Percentiles rank a stretch among this genome's conserved stretches.
phyloP scores from a whole-genome alignment of 2,329 filamentous ascomycete genomes.

The Pseudocercospora fuligena region DNA sequence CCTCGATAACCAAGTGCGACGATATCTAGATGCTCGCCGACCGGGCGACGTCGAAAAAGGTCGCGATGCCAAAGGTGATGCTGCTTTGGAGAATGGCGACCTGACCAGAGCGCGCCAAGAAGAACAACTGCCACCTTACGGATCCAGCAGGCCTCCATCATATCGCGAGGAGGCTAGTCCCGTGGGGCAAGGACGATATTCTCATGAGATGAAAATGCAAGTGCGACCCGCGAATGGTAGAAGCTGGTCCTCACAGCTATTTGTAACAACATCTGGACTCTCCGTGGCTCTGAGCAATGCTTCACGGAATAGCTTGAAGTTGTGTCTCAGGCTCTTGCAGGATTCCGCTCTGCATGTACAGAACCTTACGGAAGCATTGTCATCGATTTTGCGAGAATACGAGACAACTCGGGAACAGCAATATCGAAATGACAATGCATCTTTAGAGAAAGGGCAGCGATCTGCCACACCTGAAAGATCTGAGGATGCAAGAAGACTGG shows the following conservation, averaged over 20 bases:
- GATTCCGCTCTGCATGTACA: constrained; percentile 83
- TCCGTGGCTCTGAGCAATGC: constrained; percentile 91
- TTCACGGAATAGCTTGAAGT: constrained; percentile 80
- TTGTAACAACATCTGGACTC: constrained; percentile 88
- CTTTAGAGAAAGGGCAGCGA: constrained; percentile 36
- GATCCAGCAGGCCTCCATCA: constrained; percentile 63
- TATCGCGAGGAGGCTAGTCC: constrained; percentile 43
- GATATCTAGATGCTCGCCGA: constrained; percentile 70
- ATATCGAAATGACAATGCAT: constrained; percentile 53
- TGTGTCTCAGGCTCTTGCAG: constrained; percentile 78
- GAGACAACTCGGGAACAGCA: constrained; percentile 58
- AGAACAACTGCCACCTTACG: constrained; percentile 82
- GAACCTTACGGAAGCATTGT: constrained; percentile 74
- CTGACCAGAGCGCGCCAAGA: constrained; percentile 53
- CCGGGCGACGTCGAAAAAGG: constrained; percentile 56
- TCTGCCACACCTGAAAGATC: constrained; percentile 41
- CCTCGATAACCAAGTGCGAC: constrained; percentile 82
- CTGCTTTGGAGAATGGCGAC: constrained; percentile 57
- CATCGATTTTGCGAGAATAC: constrained; percentile 78
- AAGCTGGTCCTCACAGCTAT: constrained; percentile 70
- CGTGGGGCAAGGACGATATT: constrained; percentile 25
- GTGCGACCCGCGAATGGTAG: constrained; percentile 47
- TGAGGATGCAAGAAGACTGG: constrained; percentile 62
- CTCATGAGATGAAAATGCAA: constrained; percentile 22
- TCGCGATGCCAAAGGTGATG: constrained; percentile 36